A percentile compares a stretch with the other conserved stretches of the same genome.
These are phyloP conservation scores for Dorcoceras hygrometricum DNA, from an alignment of 257 asterid genomes.

Conservation along the genomic window DNA sequence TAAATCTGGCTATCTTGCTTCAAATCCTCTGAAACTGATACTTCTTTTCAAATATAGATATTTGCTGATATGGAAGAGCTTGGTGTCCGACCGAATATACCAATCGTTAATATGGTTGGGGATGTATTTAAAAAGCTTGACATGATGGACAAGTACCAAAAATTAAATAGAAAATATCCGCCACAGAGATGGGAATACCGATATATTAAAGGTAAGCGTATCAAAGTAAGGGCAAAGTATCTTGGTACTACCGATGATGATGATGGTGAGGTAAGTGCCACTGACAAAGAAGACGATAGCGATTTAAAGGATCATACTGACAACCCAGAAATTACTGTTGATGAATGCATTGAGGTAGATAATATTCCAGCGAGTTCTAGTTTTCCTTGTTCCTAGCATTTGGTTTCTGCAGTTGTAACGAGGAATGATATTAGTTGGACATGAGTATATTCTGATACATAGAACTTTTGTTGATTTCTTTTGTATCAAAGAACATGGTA, in stretches of 20 bases:
- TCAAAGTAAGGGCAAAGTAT: slow-evolving; percentile 53
- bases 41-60: slow-evolving; percentile 39
- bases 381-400: too few relatives aligned
- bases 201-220: slow-evolving; percentile 72
- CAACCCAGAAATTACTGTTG: slow-evolving; percentile 29
- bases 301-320: slow-evolving; percentile 26
- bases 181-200: slow-evolving; percentile 86
- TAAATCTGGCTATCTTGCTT: background rate
- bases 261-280: slow-evolving; percentile 17
- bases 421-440: background rate
- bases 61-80: slow-evolving; percentile 99
- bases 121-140: slow-evolving; percentile 64
- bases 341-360: slow-evolving; percentile 24
- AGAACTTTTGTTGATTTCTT: background rate
- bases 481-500: background rate
- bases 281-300: slow-evolving; percentile 27
- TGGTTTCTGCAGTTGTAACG: background rate
- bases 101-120: slow-evolving; percentile 70
- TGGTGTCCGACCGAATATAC: slow-evolving; percentile 57
- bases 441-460: background rate
- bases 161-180: slow-evolving; percentile 68
- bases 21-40: background rate
- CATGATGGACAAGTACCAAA: slow-evolving; percentile 69
- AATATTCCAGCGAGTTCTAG: slow-evolving; percentile 5
- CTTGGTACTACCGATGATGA: slow-evolving; percentile 15